Percentiles rank a stretch among this genome's conserved stretches.
Evolutionary conservation across 805 yeast genomes (phyloP).

Genomic region (Lachancea kluyveri): DNA sequence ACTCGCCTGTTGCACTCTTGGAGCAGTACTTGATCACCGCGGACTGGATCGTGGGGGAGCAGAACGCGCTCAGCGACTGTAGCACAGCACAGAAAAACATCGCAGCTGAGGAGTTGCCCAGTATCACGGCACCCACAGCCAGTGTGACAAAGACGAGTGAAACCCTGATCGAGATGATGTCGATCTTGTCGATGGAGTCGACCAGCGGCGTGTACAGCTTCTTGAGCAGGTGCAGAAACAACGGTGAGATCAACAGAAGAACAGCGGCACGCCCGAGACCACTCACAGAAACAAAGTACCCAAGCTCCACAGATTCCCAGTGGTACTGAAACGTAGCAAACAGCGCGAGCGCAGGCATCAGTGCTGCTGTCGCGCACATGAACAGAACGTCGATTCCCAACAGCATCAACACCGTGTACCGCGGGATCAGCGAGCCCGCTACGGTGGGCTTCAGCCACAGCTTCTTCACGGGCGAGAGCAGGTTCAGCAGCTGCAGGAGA

Average conservation of each 20-base stretch:
- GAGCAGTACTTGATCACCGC: constrained; percentile 56
- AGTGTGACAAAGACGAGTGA: constrained; percentile 33
- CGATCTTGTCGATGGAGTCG: constrained; percentile 47
- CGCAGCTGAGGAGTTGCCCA: constrained; percentile 17
- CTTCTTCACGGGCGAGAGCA: constrained; percentile 44
- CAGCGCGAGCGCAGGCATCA: constrained; percentile 39
- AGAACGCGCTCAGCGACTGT: constrained; percentile 43
- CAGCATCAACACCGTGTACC: constrained; percentile 45
- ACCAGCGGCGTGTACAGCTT: constrained; percentile 31
- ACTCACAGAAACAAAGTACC: constrained; percentile 46
- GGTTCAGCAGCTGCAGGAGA: constrained; percentile 16
- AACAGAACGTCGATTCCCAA: constrained; percentile 41
- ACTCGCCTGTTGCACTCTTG: constrained; percentile 57
- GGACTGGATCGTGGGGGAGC: constrained; percentile 54
- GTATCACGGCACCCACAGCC: constrained; percentile 32
- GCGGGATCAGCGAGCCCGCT: constrained; percentile 31
- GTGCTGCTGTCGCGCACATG: constrained; percentile 35
- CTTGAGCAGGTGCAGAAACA: constrained; percentile 34
- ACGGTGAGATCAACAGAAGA: constrained; percentile 48
- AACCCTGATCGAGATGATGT: constrained; percentile 33
- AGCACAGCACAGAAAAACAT: constrained; percentile 31
- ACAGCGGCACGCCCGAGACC: constrained; percentile 46
- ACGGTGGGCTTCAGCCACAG: constrained; percentile 40
- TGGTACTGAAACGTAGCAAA: constrained; percentile 47
- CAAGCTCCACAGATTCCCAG: constrained; percentile 51